A percentile compares a stretch with the other conserved stretches of the same genome.
Conservation (phyloP, 345 rosid genomes). For the Cardamine occulta region DNA sequence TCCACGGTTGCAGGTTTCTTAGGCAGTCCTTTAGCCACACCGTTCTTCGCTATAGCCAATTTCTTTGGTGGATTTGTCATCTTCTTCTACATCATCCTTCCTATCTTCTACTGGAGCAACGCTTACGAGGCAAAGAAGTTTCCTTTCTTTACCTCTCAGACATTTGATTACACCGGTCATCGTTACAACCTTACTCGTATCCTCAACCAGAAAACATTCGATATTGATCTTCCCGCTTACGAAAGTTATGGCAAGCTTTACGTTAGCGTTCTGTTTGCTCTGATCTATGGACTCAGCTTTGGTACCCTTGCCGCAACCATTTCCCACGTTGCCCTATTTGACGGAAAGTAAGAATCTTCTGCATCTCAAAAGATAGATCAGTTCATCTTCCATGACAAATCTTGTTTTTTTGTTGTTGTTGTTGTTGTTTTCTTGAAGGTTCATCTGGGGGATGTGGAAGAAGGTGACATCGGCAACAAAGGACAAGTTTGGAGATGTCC, state of each 20-base stretch:
- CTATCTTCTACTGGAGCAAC: conserved; percentile 65
- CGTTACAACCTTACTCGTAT: conserved; percentile 54
- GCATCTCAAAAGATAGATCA: neutral
- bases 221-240: conserved; percentile 48
- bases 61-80: conserved; percentile 54
- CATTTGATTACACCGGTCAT: conserved; percentile 53
- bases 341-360: conserved; percentile 60
- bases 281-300: conserved; percentile 63
- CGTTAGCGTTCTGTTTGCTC: conserved; percentile 64
- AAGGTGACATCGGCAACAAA: conserved; percentile 46
- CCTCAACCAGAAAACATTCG: conserved; percentile 50
- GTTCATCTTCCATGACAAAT: neutral
- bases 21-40: conserved; percentile 73
- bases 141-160: conserved; percentile 50
- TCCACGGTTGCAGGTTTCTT: conserved; percentile 61
- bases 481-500: conserved; percentile 62
- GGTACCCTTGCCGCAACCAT: conserved; percentile 59
- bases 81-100: conserved; percentile 54
- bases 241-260: conserved; percentile 68
- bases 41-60: conserved; percentile 65
- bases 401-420: neutral
- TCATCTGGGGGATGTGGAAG: conserved; percentile 64
- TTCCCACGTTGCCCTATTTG: conserved; percentile 74
- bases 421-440: conserved; percentile 35
- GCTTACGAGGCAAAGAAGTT: conserved; percentile 54